A percentile compares a stretch with the other conserved stretches of the same genome.
These are phyloP conservation scores for Ramaria sp. DNA, from an alignment of 768 basidiomycete species.

Conservation along the genomic window DNA sequence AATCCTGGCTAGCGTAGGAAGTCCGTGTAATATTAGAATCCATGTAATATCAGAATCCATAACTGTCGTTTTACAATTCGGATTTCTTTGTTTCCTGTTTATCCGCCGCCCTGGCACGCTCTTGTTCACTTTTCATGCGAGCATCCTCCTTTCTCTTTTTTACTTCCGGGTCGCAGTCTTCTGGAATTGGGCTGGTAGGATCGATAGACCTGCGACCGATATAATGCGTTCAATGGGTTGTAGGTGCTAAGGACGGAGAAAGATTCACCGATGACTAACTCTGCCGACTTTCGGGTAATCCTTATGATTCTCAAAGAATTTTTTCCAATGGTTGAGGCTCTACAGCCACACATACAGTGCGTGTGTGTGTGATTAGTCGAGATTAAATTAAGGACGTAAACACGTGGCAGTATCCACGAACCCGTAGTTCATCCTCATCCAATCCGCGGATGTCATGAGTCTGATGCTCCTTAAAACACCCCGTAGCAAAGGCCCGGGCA, in stretches of 20 bases:
- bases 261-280: conserved; percentile 28
- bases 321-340: conserved; percentile 82
- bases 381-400: conserved; percentile 2
- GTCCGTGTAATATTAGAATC: not conserved
- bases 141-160: conserved; percentile 23
- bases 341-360: conserved; percentile 19
- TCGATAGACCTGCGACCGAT: conserved; percentile 44
- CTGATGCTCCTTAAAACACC: conserved; percentile 83
- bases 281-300: conserved; percentile 70
- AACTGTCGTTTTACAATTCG: not conserved
- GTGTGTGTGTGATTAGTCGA: not conserved
- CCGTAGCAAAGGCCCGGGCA: conserved; percentile 87
- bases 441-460: conserved; percentile 88
- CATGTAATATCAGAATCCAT: not conserved
- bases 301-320: conserved; percentile 76
- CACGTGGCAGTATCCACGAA: conserved; percentile 24
- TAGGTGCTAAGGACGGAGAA: not conserved
- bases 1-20: not conserved
- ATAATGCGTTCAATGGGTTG: not conserved
- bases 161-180: conserved; percentile 59
- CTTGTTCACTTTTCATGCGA: conserved; percentile 17
- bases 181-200: conserved; percentile 61
- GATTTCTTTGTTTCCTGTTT: not conserved
- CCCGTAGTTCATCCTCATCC: conserved; percentile 56
- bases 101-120: conserved; percentile 20